Evolutionary conservation across 805 yeast genomes (phyloP), one percentile per base, ranked within the genome.

Genomic region (Pichia deserticola): DNA sequence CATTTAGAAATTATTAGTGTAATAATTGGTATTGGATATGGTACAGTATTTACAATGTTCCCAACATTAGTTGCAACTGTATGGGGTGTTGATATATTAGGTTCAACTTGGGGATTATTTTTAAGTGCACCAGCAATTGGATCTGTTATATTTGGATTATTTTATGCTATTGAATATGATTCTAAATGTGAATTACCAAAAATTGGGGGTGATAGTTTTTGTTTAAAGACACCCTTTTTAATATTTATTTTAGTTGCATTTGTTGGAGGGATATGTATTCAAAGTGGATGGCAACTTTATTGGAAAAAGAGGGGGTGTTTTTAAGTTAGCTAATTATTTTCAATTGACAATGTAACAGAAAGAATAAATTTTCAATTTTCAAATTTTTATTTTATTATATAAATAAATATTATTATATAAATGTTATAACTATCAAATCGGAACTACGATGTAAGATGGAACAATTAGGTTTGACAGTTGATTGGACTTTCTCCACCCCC

Each of bases 51-150:
- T 68, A 88, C 97, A 0, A 67, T 86, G 4, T 85, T 80, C 55
- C 97, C 97, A 7, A 82, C 95, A 0, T 70, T 89, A 5, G 82
- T 86, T 5, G 82, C 93, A 2, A 72, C 80, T 1, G 77, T 85
- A 1, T 90, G 96, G 95, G 97, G 97, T 0, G 76, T 85, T 32
- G 89, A 84, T 42, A 76, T 86, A 34, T 80, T 90, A 65, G 97
- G 97, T 0, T 84, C 95, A 1, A 83, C 89, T 2, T 90, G 96
- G 88, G 97, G 97, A 2, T 71, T 85, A 34, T 85, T 88, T 61
- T 82, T 89, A 78, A 72, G 86, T 40, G 95, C 95, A 0, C 97
- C 97, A 1, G 96, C 97, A 0, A 54, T 87, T 3, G 96, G 96
- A 1, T 73, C 92, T 1, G 71, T 85, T 5, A 53, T 78, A 3